Base-by-base conservation (phyloP, 2,329 filamentous ascomycete genomes). In the Aspergillus aculeatinus region DNA sequence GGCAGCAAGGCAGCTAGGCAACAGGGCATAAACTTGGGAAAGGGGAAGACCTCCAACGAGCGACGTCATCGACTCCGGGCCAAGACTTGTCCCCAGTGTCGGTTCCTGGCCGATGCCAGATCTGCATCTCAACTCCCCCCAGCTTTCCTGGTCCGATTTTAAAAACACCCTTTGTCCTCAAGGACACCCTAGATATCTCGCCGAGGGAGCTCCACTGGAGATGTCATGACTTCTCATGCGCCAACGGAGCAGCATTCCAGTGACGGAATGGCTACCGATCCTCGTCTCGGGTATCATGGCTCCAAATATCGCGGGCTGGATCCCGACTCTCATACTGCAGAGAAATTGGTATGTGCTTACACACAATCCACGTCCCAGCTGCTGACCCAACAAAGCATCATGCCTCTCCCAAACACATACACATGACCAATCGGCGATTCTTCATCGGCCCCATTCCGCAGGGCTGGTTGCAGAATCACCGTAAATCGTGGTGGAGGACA, bases 361-460 rank as follows among this genome's bases (percentile, higher is more conserved):
- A 14, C 11, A 16, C 33, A 58, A 31, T 29, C 23, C 11, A 27
- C 12, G 11, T 12, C 48, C 29, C 14, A 35, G 16, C 16, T 44
- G 50, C 44, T 56, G 31, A 61, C 27, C 33, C 12, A 5, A 64
- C 69, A 23, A 51, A 82, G 83, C 81, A 84, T 76, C 84, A 89
- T 79, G 83, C 85, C 52, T 85, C 83, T 48, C 80, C 85, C 25
- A 80, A 84, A 60, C 86, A 89, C 68, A 74, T 89, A 47, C 81
- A 88, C 73, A 76, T 86, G 65, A 88, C 86, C 6, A 84, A 81
- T 55, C 80, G 83, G 57, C 83, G 86, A 57, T 83, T 83, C 74
- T 89, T 89, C 74, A 86, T 89, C 60, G 86, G 86, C 0, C 86
- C 86, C 39, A 85, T 88, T 39, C 86, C 86, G 49, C 83, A 85